These are phyloP conservation scores for Xylariaceae sp. DNA, from an alignment of 2,329 filamentous ascomycete genomes.

Conservation along the genomic window DNA sequence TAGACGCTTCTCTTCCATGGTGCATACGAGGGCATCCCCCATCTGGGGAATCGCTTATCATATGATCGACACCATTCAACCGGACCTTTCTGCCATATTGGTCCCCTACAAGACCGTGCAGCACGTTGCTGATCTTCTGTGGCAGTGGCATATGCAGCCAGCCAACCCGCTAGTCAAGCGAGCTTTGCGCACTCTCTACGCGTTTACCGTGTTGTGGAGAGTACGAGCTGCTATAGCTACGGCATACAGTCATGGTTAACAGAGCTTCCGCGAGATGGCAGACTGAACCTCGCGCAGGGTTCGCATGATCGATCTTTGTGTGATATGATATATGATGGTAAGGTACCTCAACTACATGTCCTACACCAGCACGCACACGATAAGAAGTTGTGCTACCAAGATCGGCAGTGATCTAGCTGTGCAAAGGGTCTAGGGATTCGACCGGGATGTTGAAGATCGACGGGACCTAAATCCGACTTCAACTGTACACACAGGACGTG, in stretches of 20 bases:
- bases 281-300: slow-evolving; percentile 23
- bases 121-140: slow-evolving; percentile 28
- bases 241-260: slow-evolving; percentile 18
- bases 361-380: slow-evolving; percentile 25
- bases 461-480: slow-evolving; percentile 23
- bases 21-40: slow-evolving; percentile 20
- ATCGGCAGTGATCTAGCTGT: slow-evolving; percentile 16
- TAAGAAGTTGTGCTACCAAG: slow-evolving; percentile 26
- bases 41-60: slow-evolving; percentile 35
- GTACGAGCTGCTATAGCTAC: slow-evolving; percentile 24
- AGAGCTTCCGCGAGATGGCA: slow-evolving; percentile 12
- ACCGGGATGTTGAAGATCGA: slow-evolving; percentile 18
- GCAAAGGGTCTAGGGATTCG: slow-evolving; percentile 4
- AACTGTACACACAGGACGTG: background rate
- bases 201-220: slow-evolving; percentile 8
- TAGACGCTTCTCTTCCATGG: slow-evolving; percentile 5
- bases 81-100: slow-evolving; percentile 39
- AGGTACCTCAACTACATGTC: slow-evolving; percentile 24
- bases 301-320: slow-evolving; percentile 33
- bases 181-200: slow-evolving; percentile 16
- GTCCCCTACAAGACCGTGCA: slow-evolving; percentile 15
- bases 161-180: slow-evolving; percentile 21
- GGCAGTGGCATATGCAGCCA: slow-evolving; percentile 28
- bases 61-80: slow-evolving; percentile 41
- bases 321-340: slow-evolving; percentile 22